A percentile compares a stretch with the other conserved stretches of the same genome.
phyloP scores from a whole-genome alignment of 257 asterid species.

The Solanum chmielewskii region DNA sequence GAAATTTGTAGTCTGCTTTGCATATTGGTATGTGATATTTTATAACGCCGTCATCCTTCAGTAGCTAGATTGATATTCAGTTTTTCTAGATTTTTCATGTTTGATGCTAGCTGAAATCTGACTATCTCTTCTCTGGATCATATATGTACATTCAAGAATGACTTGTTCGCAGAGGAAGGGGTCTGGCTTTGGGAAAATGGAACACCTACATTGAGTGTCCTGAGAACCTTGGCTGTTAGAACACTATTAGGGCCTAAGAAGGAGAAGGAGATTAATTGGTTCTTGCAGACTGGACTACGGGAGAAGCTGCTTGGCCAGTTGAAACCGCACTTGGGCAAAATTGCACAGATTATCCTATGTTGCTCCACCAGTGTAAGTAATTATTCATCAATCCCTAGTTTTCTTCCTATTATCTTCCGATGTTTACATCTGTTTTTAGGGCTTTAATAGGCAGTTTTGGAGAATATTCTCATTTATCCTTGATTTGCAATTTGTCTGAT shows the following conservation, averaged over 20 bases:
- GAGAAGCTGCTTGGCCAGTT: conserved; percentile 69
- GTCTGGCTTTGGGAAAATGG: conserved; percentile 86
- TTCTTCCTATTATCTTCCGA: not conserved
- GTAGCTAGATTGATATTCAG: not conserved
- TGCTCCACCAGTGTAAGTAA: conserved; percentile 70
- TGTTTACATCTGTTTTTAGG: not conserved
- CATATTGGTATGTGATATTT: conserved; percentile 53
- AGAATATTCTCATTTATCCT: not conserved
- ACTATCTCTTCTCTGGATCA: conserved; percentile 14
- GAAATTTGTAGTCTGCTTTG: conserved; percentile 85
- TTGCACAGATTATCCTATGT: conserved; percentile 41
- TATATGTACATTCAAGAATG: conserved; percentile 52
- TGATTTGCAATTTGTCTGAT: not conserved
- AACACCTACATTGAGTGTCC: conserved; percentile 57
- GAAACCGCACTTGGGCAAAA: conserved; percentile 41
- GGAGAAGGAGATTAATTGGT: conserved; percentile 76
- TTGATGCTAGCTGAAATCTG: not conserved
- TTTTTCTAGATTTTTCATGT: not conserved
- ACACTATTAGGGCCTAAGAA: conserved; percentile 65
- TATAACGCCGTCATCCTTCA: conserved; percentile 6
- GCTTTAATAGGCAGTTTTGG: not conserved
- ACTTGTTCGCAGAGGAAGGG: conserved; percentile 70
- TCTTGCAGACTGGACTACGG: conserved; percentile 51
- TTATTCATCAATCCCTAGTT: not conserved
- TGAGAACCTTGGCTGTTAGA: conserved; percentile 60